Base-by-base conservation (phyloP, 352 stramenopile genomes). In the Peronosclerospora sorghi region DNA sequence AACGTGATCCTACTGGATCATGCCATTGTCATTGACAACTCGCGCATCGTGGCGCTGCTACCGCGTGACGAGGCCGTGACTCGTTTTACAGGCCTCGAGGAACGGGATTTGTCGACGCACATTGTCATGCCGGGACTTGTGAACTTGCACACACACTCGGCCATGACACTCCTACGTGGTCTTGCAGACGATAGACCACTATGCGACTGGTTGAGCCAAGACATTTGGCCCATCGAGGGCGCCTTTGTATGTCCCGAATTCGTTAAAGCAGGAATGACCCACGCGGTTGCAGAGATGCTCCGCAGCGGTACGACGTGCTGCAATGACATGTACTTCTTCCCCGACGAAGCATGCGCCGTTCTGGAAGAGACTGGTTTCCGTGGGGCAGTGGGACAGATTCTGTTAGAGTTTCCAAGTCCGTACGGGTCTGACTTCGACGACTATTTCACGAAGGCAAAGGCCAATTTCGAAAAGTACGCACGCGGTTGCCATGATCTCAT, bases 241-340 rank as follows among this genome's bases (percentile, higher is more conserved):
- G 62, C 78, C 30, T 91, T 90, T 39, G 69, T 95, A 1, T 56
- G 50, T 17, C 64, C 69, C 2, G 69, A 78, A 12, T 95, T 94
- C 47, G 60, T 93, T 14, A 51, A 55, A 9, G 71, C 85, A 34
- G 83, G 77, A 30, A 82, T 79, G 50, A 65, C 62, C 13, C 75
- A 92, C 36, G 82, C 81, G 1, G 69, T 68, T 4, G 83, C 83
- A n/a, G 84, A 95, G 66, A 91, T 94, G 72, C 71, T 95, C n/a
- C 73, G 78, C 14, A 57, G 70, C 30, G 84, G 84, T 23, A 93
- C 80, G 19, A 95, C 84, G 12, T 95, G 83, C 57, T 90, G 76
- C 58, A 93, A 93, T 43, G 83, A 95, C 61, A 95, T 95, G 84
- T 95, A 92, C 70, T 93, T 91, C 54, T 93, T 89, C 52, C 61